These are phyloP conservation scores for Isochrysis galbana DNA, from an alignment of 78 protist species.

Conservation along the genomic window DNA sequence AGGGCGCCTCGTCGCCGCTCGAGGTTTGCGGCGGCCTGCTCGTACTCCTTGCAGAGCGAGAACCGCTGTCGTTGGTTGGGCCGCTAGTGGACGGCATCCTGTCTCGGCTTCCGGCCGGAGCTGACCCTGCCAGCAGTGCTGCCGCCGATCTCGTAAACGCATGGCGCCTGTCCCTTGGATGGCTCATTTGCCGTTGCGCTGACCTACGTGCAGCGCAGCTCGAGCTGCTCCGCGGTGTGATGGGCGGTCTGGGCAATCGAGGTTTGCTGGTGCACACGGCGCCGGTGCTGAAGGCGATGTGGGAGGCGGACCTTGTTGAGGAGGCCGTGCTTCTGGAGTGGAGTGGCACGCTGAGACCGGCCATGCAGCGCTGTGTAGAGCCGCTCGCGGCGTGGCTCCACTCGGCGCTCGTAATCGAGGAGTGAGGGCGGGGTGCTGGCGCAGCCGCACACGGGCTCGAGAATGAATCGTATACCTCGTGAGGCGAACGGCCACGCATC, in stretches of 20 bases:
- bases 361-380: not conserved
- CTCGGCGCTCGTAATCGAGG: too few species aligned
- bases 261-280: not conserved
- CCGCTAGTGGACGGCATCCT: too few species aligned
- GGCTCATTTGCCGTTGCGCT: not conserved
- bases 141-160: too few species aligned
- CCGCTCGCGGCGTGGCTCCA: not conserved
- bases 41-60: not conserved
- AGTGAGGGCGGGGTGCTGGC: too few species aligned
- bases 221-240: not conserved
- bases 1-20: not conserved
- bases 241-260: not conserved
- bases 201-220: not conserved
- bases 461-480: too few species aligned
- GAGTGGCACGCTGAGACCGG: not conserved
- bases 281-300: not conserved
- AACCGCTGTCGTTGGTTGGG: not conserved
- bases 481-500: too few species aligned
- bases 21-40: conserved; percentile 1
- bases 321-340: not conserved
- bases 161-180: not conserved
- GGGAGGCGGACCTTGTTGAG: not conserved
- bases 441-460: too few species aligned
- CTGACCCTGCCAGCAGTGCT: too few species aligned
- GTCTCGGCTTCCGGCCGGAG: too few species aligned